Conservation (phyloP, 2,329 filamentous ascomycete species). For the Ophioceras dolichostomum region DNA sequence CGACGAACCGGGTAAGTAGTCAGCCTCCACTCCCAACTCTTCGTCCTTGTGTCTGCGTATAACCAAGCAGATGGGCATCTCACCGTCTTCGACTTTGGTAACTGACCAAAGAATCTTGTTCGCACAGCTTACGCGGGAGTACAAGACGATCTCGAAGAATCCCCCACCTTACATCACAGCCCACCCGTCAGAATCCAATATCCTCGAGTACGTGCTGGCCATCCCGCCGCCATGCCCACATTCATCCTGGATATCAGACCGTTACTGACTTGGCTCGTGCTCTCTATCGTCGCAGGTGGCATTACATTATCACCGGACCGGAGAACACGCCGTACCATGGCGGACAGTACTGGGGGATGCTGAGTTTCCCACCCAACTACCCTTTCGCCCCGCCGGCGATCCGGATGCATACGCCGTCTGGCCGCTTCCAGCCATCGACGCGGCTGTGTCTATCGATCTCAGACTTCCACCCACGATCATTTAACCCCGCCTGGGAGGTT, state of each 20-base stretch:
- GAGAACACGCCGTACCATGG: conserved; percentile 87
- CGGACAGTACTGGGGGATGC: conserved; percentile 96
- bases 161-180: conserved; percentile 82
- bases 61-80: no score
- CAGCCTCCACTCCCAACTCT: background rate
- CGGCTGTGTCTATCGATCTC: conserved; percentile 90
- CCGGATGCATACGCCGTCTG: conserved; percentile 95
- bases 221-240: background rate
- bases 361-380: conserved; percentile 92
- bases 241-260: no score
- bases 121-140: conserved; percentile 45
- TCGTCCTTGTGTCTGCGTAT: background rate
- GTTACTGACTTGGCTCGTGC: no score
- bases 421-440: conserved; percentile 86
- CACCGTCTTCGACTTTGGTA: no score
- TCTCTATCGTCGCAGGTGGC: conserved; percentile 47
- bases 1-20: conserved; percentile 53
- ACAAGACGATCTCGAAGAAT: conserved; percentile 53
- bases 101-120: background rate
- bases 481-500: conserved; percentile 98
- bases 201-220: conserved; percentile 59
- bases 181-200: conserved; percentile 82
- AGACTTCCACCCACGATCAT: conserved; percentile 95
- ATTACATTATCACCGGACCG: conserved; percentile 90
- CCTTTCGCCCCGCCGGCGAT: conserved; percentile 95